Evolutionary conservation across 208 protist species (phyloP).

Genomic region (Wallacemonas rigidus): DNA sequence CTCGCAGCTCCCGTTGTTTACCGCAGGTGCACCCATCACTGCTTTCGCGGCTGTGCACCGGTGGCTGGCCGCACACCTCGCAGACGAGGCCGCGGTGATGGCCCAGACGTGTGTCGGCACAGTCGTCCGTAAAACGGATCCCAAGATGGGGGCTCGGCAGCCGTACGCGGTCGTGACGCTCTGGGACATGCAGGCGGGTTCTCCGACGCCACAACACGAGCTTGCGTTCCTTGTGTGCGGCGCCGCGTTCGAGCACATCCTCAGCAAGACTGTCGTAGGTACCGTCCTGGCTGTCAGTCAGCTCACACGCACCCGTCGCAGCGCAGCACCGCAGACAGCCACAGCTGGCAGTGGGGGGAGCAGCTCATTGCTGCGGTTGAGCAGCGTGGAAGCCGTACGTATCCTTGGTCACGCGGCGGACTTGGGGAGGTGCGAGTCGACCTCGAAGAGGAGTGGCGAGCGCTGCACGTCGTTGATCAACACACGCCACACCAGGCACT

Average conservation of each 20-base stretch:
- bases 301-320: constrained; percentile 26
- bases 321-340: not conserved
- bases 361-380: constrained; percentile 34
- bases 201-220: constrained; percentile 39
- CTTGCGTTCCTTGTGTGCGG: constrained; percentile 64
- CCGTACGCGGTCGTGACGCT: constrained; percentile 58
- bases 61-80: not conserved
- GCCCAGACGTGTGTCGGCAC: constrained; percentile 56
- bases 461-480: constrained; percentile 64
- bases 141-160: constrained; percentile 46
- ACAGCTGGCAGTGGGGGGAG: not conserved
- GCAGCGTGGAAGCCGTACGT: constrained; percentile 39
- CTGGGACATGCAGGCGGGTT: constrained; percentile 69
- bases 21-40: constrained; percentile 59
- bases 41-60: constrained; percentile 34
- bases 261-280: constrained; percentile 47
- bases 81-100: constrained; percentile 19
- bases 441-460: constrained; percentile 43
- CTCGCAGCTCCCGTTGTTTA: constrained; percentile 57
- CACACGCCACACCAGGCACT: constrained; percentile 40
- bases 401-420: constrained; percentile 69
- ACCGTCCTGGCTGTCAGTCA: constrained; percentile 61
- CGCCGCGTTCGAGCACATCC: constrained; percentile 60
- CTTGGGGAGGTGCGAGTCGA: constrained; percentile 55
- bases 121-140: constrained; percentile 64